These are phyloP conservation scores for Spongiforma sp. DNA, from an alignment of 1,284 basidiomycete species.

Conservation along the genomic window DNA sequence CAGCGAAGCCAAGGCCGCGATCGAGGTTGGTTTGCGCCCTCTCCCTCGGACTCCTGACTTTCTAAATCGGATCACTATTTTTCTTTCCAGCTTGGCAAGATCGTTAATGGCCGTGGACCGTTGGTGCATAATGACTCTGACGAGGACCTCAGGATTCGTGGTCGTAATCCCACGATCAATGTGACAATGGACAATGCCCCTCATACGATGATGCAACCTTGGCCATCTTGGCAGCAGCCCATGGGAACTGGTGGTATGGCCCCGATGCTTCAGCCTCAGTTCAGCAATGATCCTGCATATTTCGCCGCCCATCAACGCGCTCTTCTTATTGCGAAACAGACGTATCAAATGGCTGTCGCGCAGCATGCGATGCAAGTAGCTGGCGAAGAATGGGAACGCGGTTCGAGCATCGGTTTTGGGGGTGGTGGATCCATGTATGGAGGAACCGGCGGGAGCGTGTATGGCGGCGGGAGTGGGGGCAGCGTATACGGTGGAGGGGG, in stretches of 20 bases:
- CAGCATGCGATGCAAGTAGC: conserved; percentile 85
- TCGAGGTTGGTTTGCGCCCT: conserved; percentile 62
- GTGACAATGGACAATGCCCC: conserved; percentile 52
- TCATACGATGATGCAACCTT: conserved; percentile 33
- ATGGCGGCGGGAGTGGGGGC: conserved; percentile 42
- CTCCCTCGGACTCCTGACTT: conserved; percentile 12
- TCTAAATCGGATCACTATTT: not conserved
- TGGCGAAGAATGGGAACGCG: conserved; percentile 85
- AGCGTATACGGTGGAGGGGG: conserved; percentile 39
- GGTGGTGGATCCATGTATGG: conserved; percentile 39
- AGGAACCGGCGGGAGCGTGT: conserved; percentile 35
- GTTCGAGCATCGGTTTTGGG: conserved; percentile 56
- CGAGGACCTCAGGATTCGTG: conserved; percentile 40
- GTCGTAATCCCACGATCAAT: conserved; percentile 37
- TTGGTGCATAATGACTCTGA: conserved; percentile 60
- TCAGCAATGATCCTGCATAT: conserved; percentile 55
- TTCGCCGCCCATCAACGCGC: conserved; percentile 80
- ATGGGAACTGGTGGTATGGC: conserved; percentile 27
- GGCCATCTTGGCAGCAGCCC: conserved; percentile 37
- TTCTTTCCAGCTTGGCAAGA: conserved; percentile 75
- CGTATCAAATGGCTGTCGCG: conserved; percentile 84
- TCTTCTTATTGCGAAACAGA: conserved; percentile 81
- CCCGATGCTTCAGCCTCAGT: conserved; percentile 36
- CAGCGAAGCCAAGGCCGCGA: conserved; percentile 76
- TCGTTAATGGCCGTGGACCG: conserved; percentile 76